phyloP scores from a whole-genome alignment of 352 stramenopile species.

The Phytopythium kandeliae region DNA sequence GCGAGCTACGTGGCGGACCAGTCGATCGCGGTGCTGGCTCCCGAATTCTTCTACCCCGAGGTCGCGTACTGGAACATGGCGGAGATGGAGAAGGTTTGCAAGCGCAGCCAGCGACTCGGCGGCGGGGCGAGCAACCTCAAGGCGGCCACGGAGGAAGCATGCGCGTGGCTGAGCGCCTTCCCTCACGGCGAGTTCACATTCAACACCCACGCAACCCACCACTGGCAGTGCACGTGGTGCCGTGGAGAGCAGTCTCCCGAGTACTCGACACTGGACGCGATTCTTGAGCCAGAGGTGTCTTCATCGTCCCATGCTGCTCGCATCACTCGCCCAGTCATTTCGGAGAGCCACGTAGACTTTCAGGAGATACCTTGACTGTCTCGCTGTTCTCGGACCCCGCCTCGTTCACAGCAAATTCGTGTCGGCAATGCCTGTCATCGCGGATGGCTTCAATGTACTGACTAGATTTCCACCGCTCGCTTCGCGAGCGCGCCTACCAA shows the following conservation, averaged over 20 bases:
- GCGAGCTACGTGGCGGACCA: not conserved
- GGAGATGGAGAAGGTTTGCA: conserved; percentile 24
- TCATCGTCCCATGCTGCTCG: not conserved
- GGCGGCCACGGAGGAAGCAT: conserved; percentile 18
- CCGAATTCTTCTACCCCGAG: conserved; percentile 53
- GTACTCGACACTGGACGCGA: conserved; percentile 18
- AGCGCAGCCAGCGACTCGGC: conserved; percentile 3
- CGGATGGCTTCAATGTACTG: no score
- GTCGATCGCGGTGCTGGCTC: conserved; percentile 20
- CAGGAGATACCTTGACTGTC: not conserved
- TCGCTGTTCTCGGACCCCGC: no score
- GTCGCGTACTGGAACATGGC: conserved; percentile 45
- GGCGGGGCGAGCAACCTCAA: conserved; percentile 3
- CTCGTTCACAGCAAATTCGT: no score
- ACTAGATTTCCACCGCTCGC: no score
- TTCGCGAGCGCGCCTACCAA: no score
- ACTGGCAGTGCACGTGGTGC: conserved; percentile 64
- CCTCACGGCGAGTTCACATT: conserved; percentile 40
- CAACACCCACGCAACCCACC: conserved; percentile 37
- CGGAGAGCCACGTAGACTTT: not conserved
- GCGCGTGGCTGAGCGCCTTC: conserved; percentile 30
- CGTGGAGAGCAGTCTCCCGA: conserved; percentile 18
- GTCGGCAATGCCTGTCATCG: no score
- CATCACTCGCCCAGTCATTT: not conserved
- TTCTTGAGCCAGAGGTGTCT: conserved; percentile 12